These are phyloP conservation scores for Pichia norvegensis DNA, from an alignment of 1,139 yeast genomes.

Conservation along the genomic window DNA sequence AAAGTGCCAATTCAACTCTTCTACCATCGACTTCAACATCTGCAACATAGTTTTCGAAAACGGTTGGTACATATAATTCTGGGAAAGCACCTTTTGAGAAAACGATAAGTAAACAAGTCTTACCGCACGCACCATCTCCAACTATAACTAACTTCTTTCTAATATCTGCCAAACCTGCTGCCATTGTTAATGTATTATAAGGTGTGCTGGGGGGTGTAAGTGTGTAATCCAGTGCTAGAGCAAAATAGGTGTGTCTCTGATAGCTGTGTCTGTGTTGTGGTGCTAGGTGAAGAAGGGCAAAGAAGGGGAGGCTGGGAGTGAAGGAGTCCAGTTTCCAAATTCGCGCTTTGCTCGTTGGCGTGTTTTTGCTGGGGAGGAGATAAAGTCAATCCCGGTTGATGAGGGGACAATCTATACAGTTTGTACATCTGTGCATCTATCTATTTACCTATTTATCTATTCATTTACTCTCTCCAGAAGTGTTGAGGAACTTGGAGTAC, in stretches of 20 bases:
- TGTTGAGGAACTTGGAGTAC: slow-evolving; percentile 49
- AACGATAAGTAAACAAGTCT: slow-evolving; percentile 73
- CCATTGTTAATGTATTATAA: slow-evolving; percentile 4
- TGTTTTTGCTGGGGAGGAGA: too few relatives aligned
- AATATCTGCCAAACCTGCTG: slow-evolving; percentile 38
- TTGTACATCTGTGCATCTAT: neutral
- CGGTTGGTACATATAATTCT: slow-evolving; percentile 91
- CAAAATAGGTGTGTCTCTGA: neutral
- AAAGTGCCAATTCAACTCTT: slow-evolving; percentile 85
- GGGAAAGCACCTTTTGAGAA: slow-evolving; percentile 96
- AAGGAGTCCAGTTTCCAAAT: too few relatives aligned
- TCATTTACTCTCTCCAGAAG: neutral
- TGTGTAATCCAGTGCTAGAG: too few relatives aligned
- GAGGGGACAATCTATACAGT: too few relatives aligned
- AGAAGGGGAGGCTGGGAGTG: too few relatives aligned
- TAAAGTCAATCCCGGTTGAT: too few relatives aligned
- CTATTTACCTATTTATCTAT: too few relatives aligned
- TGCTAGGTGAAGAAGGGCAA: neutral
- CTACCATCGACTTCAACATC: slow-evolving; percentile 93
- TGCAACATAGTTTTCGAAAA: slow-evolving; percentile 89
- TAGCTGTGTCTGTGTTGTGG: neutral
- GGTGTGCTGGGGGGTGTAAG: neutral
- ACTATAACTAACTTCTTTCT: slow-evolving; percentile 78
- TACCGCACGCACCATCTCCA: slow-evolving; percentile 87
- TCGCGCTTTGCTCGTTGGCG: neutral